These are phyloP conservation scores for Fusarium secorum DNA, from an alignment of 2,329 filamentous ascomycete genomes.

Conservation along the genomic window DNA sequence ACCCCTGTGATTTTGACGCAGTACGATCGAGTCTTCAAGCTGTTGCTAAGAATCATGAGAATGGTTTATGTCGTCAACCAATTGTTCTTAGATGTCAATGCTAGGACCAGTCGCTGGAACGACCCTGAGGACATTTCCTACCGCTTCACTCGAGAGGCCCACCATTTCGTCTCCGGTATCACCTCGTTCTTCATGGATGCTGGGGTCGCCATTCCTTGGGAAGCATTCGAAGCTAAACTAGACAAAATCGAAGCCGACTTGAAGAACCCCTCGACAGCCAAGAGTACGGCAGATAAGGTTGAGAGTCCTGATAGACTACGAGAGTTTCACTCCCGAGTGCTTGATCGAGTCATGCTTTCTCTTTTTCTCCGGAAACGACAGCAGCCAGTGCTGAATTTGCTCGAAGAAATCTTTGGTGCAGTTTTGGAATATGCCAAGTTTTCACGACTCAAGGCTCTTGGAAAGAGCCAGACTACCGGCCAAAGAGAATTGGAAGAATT, in stretches of 20 bases:
- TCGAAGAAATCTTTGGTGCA: constrained; percentile 78
- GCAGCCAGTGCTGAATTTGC: constrained; percentile 72
- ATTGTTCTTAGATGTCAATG: constrained; percentile 66
- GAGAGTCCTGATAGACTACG: constrained; percentile 71
- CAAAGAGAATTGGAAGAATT: constrained; percentile 31
- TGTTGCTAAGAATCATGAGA: constrained; percentile 77
- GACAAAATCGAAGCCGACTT: constrained; percentile 68
- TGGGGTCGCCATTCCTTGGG: constrained; percentile 78
- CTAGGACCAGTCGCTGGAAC: constrained; percentile 46
- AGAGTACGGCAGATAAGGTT: constrained; percentile 39
- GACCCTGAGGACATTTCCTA: constrained; percentile 52
- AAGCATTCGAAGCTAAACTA: constrained; percentile 71
- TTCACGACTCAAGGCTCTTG: constrained; percentile 51
- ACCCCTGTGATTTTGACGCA: constrained; percentile 74
- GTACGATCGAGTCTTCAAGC: constrained; percentile 86
- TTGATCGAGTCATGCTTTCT: constrained; percentile 78
- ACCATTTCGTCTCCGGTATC: constrained; percentile 78
- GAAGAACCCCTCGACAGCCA: constrained; percentile 51
- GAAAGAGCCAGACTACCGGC: constrained; percentile 30
- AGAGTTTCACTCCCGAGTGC: constrained; percentile 73
- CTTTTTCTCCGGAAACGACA: constrained; percentile 79
- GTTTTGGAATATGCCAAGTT: constrained; percentile 76
- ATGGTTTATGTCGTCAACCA: constrained; percentile 79
- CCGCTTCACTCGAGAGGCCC: constrained; percentile 77
- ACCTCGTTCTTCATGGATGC: constrained; percentile 82